phyloP scores from a whole-genome alignment of 257 asterid species.

The Nyctanthes arbortristis region DNA sequence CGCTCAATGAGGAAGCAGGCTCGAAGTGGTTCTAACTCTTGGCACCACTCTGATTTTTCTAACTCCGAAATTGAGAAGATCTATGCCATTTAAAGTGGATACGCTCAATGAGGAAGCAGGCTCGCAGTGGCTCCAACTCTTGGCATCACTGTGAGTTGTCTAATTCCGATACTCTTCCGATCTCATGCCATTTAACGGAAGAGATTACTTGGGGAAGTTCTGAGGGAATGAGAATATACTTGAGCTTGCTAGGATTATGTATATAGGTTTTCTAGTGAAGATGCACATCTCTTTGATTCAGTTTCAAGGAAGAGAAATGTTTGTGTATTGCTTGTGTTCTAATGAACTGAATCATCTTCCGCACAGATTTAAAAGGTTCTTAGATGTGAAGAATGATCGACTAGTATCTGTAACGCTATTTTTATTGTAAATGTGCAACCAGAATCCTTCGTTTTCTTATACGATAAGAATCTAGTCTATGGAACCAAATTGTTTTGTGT shows the following conservation, averaged over 20 bases:
- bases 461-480: too few species aligned
- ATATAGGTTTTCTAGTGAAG: neutral
- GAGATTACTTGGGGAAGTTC: neutral
- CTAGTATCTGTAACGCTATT: too few species aligned
- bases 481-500: too few species aligned
- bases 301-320: too few species aligned
- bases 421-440: too few species aligned
- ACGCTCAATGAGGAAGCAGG: neutral
- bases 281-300: too few species aligned
- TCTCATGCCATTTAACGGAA: conserved; percentile 44
- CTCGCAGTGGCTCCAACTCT: too few species aligned
- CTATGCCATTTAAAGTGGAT: conserved; percentile 43
- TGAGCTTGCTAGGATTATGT: neutral
- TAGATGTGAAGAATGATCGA: too few species aligned
- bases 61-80: conserved; percentile 54
- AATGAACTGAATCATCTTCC: too few species aligned
- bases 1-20: conserved; percentile 51
- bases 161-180: neutral
- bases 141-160: neutral
- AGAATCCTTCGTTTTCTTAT: too few species aligned
- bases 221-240: neutral
- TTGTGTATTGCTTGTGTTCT: too few species aligned
- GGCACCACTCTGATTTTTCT: conserved; percentile 57
- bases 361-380: too few species aligned
- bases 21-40: conserved; percentile 50